Evolutionary conservation across 352 stramenopile species (phyloP), one percentile per base, ranked within the genome.

Genomic region (Plasmopara viticola): DNA sequence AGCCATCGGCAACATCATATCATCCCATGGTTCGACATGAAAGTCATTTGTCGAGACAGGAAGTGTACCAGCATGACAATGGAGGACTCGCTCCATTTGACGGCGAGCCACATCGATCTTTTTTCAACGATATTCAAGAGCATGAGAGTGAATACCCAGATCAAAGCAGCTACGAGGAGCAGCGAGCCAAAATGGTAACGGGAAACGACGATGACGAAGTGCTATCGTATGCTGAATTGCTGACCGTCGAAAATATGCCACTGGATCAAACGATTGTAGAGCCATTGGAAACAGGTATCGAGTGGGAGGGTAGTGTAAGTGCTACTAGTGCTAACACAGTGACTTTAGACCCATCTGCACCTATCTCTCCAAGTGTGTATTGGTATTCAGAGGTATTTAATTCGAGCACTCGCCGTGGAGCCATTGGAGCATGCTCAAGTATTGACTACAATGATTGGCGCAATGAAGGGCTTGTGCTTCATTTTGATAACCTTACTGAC

Each of bases 401-500:
- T 72, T 10, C 25, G 49, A 38, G 59, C 37, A 39, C 69, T 44
- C 18, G 60, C 38, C 13, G 47, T 70, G 35, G 92, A 15, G 91
- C 84, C 1, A 81, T 98, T 12, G 93, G 85, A 17, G 87, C 90
- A 5, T 98, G 95, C 60, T 97, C 90, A 5, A 97, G 88, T 15
- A 56, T 82, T 41, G 92, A 98, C 61, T 86, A 96, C 54, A 66
- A 93, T 1, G 82, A 87, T 4, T 98, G 91, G 92, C 78, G 85
- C 29, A 97, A 97, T 50, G 93, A 98, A 84, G 95, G 95, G 9
- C 79, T 97, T 31, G 87, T 97, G 78, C 64, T 98, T 4, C 85
- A 98, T 48, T 98, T 96, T 56, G 64, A 44, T 0, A 98, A 98
- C 53, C 64, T 99, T 4, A 96, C 89, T 0, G 87, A 98, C 58